These are phyloP conservation scores for Cinnamomum micranthum DNA, from an alignment of 164 flowering plant genomes.

Conservation along the genomic window DNA sequence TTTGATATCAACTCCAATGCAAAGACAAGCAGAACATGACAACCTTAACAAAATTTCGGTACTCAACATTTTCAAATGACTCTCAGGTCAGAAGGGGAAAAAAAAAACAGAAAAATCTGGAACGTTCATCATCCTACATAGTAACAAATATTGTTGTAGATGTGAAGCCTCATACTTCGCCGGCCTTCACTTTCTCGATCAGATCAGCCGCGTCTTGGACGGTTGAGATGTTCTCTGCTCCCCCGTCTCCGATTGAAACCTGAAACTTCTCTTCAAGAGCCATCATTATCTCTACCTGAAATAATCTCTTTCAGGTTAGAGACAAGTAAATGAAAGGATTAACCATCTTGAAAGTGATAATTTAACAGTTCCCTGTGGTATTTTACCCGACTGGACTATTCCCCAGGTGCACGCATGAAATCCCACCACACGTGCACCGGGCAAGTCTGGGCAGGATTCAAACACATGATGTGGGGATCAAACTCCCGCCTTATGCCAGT, in stretches of 20 bases:
- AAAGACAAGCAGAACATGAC: too few species aligned
- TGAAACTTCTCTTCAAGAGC: slow-evolving; percentile 60
- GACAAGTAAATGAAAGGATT: not conserved
- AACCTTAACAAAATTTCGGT: too few species aligned
- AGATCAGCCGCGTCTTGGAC: slow-evolving; percentile 76
- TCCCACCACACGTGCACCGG: not conserved
- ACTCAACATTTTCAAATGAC: not conserved
- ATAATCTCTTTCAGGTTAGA: not conserved
- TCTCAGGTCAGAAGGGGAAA: not conserved
- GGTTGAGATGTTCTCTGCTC: slow-evolving; percentile 55
- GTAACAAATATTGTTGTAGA: not conserved
- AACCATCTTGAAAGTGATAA: not conserved
- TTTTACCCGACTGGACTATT: too few species aligned
- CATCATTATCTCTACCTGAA: slow-evolving; percentile 49
- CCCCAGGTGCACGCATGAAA: too few species aligned
- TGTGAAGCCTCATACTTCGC: slow-evolving; percentile 10
- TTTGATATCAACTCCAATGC: not conserved
- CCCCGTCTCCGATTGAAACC: slow-evolving; percentile 54
- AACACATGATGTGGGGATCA: too few species aligned
- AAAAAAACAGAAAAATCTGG: too few species aligned
- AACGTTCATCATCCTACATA: not conserved
- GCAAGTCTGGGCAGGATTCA: not conserved
- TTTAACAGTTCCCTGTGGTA: too few species aligned
- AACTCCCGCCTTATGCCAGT: too few species aligned
- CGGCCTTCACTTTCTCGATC: slow-evolving; percentile 51